Evolutionary conservation across 2,329 filamentous ascomycete genomes (phyloP).

Genomic region (Grosmannia huntii): DNA sequence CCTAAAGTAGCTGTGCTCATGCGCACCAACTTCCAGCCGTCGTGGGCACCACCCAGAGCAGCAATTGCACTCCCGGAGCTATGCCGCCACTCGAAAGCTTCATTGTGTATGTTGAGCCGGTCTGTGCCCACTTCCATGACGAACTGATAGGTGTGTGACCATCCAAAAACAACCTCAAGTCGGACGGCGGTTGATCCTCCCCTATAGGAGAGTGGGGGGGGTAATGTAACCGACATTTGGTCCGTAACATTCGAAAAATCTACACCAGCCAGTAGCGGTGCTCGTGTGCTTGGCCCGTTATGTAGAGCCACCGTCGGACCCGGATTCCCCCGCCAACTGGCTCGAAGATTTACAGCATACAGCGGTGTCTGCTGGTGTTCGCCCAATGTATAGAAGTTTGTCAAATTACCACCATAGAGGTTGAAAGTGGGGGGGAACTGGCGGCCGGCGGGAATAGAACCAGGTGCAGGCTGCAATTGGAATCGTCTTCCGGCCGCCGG

Average conservation of each 20-base stretch:
- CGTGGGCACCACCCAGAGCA: constrained; percentile 17
- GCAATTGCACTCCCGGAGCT: constrained; percentile 22
- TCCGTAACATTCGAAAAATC: constrained; percentile 9
- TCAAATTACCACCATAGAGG: constrained; percentile 17
- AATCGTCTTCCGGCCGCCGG: neutral
- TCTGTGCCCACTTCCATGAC: constrained; percentile 19
- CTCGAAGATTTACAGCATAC: constrained; percentile 19
- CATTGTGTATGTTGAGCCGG: constrained; percentile 11
- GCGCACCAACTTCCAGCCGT: constrained; percentile 30
- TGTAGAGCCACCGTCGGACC: constrained; percentile 21
- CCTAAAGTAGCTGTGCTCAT: constrained; percentile 12
- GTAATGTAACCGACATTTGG: constrained; percentile 18
- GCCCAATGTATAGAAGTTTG: constrained; percentile 17
- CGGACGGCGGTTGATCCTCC: constrained; percentile 9
- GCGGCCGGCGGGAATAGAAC: constrained; percentile 11
- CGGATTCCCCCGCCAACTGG: constrained; percentile 12
- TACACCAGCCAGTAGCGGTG: constrained; percentile 18
- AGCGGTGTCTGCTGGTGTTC: constrained; percentile 18
- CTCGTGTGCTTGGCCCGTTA: constrained; percentile 18
- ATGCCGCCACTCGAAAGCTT: constrained; percentile 31
- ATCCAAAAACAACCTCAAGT: constrained; percentile 6
- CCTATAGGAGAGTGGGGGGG: constrained; percentile 14
- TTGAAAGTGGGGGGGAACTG: constrained; percentile 21
- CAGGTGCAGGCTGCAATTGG: constrained; percentile 2
- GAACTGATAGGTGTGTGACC: constrained; percentile 19